phyloP scores from a whole-genome alignment of 768 basidiomycete species.

The Phallus indusiatus region DNA sequence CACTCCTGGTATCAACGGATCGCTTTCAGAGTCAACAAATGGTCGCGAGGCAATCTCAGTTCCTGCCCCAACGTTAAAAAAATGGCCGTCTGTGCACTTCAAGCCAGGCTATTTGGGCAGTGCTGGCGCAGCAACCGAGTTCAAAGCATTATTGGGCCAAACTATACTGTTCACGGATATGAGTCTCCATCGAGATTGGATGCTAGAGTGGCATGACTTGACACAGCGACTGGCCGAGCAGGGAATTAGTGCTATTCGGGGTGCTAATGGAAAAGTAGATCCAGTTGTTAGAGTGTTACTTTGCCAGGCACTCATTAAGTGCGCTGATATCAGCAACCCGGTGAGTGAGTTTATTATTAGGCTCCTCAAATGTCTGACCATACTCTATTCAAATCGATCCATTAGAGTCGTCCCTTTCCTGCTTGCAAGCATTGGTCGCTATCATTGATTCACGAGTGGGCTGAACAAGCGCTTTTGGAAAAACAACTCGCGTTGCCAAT shows the following conservation, averaged over 20 bases:
- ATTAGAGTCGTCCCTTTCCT: constrained; percentile 81
- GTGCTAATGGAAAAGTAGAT: constrained; percentile 26
- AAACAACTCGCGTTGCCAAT: constrained; percentile 62
- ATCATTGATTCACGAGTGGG: constrained; percentile 86
- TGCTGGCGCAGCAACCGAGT: constrained; percentile 22
- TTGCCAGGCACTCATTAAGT: constrained; percentile 91
- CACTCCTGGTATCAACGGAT: background rate
- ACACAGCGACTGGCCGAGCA: constrained; percentile 24
- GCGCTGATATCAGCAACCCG: constrained; percentile 97
- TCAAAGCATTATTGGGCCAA: constrained; percentile 68
- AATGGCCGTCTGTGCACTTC: background rate
- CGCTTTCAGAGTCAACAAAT: background rate
- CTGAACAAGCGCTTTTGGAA: constrained; percentile 81
- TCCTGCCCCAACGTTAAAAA: background rate
- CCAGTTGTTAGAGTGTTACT: constrained; percentile 53
- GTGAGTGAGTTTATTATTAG: constrained; percentile 41
- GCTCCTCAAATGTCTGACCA: background rate
- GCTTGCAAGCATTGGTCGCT: constrained; percentile 91
- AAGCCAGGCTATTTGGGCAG: background rate
- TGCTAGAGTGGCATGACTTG: constrained; percentile 46
- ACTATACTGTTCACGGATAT: constrained; percentile 93
- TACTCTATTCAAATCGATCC: constrained; percentile 2
- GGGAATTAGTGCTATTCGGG: constrained; percentile 9
- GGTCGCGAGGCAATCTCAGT: background rate
- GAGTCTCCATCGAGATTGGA: constrained; percentile 81